These are phyloP conservation scores for Brasilioporus rufonigricans DNA, from an alignment of 768 basidiomycete genomes.

Conservation along the genomic window DNA sequence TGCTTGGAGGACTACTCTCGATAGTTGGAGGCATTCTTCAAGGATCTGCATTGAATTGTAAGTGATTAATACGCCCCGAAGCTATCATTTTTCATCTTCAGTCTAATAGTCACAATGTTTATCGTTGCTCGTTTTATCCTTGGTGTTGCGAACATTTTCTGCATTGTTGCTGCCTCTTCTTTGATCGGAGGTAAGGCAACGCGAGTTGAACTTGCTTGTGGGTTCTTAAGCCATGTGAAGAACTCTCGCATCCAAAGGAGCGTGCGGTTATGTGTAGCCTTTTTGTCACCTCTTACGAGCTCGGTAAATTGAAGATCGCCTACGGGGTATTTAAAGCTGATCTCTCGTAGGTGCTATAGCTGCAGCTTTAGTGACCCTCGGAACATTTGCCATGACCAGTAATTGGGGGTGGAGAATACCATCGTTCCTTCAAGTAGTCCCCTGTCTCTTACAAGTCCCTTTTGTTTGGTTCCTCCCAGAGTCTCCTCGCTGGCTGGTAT, in stretches of 20 bases:
- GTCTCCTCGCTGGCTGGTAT: conserved; percentile 62
- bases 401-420: conserved; percentile 71
- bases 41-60: conserved; percentile 13
- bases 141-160: conserved; percentile 12
- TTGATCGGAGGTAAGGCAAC: conserved; percentile 18
- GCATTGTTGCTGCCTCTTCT: conserved; percentile 20
- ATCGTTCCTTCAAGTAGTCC: conserved; percentile 50
- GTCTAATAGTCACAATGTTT: conserved; percentile 4
- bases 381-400: conserved; percentile 56
- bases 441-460: conserved; percentile 48
- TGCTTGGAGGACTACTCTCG: conserved; percentile 6
- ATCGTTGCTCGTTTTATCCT: conserved; percentile 16
- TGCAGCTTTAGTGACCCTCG: conserved; percentile 54
- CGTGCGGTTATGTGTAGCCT: conserved; percentile 3
- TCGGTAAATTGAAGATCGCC: background rate
- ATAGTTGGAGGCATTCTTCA: conserved; percentile 14
- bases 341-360: conserved; percentile 2
- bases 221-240: background rate
- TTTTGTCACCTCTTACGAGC: background rate
- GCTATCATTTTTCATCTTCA: background rate
- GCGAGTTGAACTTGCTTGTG: background rate
- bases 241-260: conserved; percentile 20
- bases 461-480: conserved; percentile 61
- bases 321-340: background rate
- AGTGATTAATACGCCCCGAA: background rate